Percentiles rank a stretch among this genome's conserved stretches.
These are phyloP conservation scores for Heracleum sosnowskyi DNA, from an alignment of 129 eudicot genomes.

Conservation along the genomic window DNA sequence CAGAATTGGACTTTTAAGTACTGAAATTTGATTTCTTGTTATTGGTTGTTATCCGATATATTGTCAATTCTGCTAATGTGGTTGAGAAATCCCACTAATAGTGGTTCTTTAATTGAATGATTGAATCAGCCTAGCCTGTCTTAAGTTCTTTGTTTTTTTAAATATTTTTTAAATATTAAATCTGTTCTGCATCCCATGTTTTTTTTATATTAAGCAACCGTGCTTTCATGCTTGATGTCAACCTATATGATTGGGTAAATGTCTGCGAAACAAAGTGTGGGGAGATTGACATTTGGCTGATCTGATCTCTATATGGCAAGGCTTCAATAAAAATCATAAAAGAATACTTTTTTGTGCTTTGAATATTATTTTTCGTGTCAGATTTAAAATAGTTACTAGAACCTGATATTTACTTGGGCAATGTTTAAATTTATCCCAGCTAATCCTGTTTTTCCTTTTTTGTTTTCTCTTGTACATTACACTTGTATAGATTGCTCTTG, in stretches of 20 bases:
- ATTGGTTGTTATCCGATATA: not conserved
- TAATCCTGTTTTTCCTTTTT: not conserved
- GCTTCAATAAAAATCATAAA: not conserved
- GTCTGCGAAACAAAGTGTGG: too few relatives aligned
- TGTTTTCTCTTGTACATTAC: too few relatives aligned
- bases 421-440: not conserved
- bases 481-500: conserved; percentile 76
- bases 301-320: not conserved
- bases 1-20: not conserved
- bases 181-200: not conserved
- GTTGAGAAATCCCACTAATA: not conserved
- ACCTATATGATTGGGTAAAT: not conserved
- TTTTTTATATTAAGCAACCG: not conserved
- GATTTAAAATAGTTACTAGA: not conserved
- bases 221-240: not conserved
- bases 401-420: not conserved
- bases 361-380: not conserved
- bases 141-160: too few relatives aligned
- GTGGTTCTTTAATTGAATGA: not conserved
- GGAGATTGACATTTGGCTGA: too few relatives aligned
- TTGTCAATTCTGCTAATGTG: not conserved
- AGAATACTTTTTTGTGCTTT: not conserved
- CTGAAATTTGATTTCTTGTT: not conserved
- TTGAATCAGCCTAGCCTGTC: not conserved
- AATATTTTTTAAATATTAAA: too few relatives aligned